Percentiles rank a stretch among this genome's conserved stretches.
phyloP scores from a whole-genome alignment of 2,329 filamentous ascomycete genomes.

The Chaetomium strumarium region DNA sequence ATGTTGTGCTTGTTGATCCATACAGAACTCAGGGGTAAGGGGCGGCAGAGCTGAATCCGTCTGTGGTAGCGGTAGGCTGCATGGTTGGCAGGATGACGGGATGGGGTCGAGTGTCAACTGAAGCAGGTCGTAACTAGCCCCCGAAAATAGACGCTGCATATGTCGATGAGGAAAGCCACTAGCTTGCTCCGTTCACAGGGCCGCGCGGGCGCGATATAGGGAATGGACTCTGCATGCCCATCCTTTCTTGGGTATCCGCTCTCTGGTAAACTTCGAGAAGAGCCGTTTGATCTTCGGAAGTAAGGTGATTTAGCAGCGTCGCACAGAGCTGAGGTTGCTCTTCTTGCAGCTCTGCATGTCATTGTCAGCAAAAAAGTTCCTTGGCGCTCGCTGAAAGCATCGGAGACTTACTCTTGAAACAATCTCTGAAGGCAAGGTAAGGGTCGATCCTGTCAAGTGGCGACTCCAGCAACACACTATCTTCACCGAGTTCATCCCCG shows the following conservation, averaged over 20 bases:
- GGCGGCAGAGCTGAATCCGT: too few species aligned
- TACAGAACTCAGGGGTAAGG: too few species aligned
- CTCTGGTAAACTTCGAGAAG: slow-evolving; percentile 73
- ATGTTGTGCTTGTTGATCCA: too few species aligned
- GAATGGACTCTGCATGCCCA: slow-evolving; percentile 32
- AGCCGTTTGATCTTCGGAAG: slow-evolving; percentile 72
- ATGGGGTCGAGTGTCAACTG: too few species aligned
- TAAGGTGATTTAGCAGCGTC: slow-evolving; percentile 70
- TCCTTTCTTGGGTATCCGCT: slow-evolving; percentile 48
- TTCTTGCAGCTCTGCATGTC: slow-evolving; percentile 67
- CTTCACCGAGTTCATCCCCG: slow-evolving; percentile 85
- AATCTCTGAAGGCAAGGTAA: slow-evolving; percentile 80
- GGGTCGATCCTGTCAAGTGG: slow-evolving; percentile 93
- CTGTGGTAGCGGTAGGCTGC: too few species aligned
- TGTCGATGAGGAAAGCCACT: not conserved
- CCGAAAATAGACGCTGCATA: too few species aligned
- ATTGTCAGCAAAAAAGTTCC: not conserved
- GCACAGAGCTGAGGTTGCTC: slow-evolving; percentile 87
- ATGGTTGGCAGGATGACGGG: too few species aligned
- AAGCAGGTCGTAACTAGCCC: too few species aligned
- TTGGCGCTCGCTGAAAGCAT: not conserved
- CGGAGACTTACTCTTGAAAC: slow-evolving; percentile 67
- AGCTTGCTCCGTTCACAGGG: slow-evolving; percentile 20
- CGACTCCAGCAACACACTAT: slow-evolving; percentile 87
- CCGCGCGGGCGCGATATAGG: slow-evolving; percentile 13